These are phyloP conservation scores for Ogataea haglerorum DNA, from an alignment of 805 yeast genomes.

Conservation along the genomic window DNA sequence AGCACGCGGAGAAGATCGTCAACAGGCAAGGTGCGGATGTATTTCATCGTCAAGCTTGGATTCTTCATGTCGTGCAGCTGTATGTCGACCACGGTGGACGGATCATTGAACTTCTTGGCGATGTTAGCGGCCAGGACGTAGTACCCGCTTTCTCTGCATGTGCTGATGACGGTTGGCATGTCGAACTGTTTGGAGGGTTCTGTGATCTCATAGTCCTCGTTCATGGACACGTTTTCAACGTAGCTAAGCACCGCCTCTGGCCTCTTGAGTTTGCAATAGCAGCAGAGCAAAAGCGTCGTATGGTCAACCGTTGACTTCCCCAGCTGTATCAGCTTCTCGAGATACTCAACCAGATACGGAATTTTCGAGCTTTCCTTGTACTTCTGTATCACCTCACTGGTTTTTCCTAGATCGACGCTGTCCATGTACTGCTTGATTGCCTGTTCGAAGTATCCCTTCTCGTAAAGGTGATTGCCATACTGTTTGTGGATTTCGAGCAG, in stretches of 20 bases:
- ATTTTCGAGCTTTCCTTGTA: constrained; percentile 77
- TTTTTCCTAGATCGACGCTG: constrained; percentile 43
- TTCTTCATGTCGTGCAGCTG: constrained; percentile 63
- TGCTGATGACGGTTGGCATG: constrained; percentile 58
- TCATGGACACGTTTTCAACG: constrained; percentile 39
- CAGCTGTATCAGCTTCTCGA: constrained; percentile 55
- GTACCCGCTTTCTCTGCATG: constrained; percentile 73
- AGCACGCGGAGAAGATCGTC: constrained; percentile 76
- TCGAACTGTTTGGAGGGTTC: constrained; percentile 50
- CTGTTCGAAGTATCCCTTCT: constrained; percentile 59
- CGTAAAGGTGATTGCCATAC: constrained; percentile 72
- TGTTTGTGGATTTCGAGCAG: constrained; percentile 45
- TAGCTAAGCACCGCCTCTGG: constrained; percentile 55
- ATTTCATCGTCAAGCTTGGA: constrained; percentile 57
- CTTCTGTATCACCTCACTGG: constrained; percentile 75
- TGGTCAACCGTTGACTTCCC: constrained; percentile 72
- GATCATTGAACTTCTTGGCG: constrained; percentile 68
- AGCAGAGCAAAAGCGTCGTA: constrained; percentile 71
- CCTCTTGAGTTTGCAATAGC: constrained; percentile 73
- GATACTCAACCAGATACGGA: constrained; percentile 55
- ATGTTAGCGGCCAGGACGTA: constrained; percentile 62
- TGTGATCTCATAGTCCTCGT: constrained; percentile 35
- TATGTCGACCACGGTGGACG: constrained; percentile 72
- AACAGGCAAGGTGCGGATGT: constrained; percentile 62
- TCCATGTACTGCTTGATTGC: constrained; percentile 75